Percentiles rank a stretch among this genome's conserved stretches.
phyloP scores from a whole-genome alignment of 345 rosid species.

The Clarkia xantiana region DNA sequence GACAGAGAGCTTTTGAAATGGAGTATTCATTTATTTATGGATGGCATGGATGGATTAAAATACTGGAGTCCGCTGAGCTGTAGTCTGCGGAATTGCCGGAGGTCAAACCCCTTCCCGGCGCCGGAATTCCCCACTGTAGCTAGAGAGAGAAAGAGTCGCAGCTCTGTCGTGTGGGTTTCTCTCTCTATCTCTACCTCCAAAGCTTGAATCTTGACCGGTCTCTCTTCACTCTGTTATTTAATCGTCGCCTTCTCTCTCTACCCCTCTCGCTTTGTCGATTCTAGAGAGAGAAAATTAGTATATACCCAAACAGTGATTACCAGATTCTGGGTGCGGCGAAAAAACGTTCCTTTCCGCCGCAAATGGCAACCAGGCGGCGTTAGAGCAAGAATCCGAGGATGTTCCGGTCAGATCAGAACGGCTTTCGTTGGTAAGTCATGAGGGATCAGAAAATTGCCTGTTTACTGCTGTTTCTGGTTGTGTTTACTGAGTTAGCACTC shows the following conservation, averaged over 20 bases:
- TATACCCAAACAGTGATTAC: no score
- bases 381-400: conserved; percentile 17
- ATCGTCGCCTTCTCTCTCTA: conserved; percentile 2
- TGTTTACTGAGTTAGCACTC: conserved; percentile 37
- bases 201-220: conserved; percentile 2
- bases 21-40: no score
- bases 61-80: conserved; percentile 14
- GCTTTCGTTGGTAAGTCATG: conserved; percentile 34
- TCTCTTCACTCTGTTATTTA: not conserved
- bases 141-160: no score
- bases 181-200: no score
- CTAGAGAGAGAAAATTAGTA: conserved; percentile 6
- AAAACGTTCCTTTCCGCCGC: no score
- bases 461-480: conserved; percentile 20
- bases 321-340: no score
- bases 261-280: conserved; percentile 18
- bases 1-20: not conserved
- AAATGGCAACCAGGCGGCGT: not conserved
- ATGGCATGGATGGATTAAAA: no score
- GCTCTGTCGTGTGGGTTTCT: conserved; percentile 1
- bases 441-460: conserved; percentile 24
- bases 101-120: conserved; percentile 18
- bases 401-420: conserved; percentile 12
- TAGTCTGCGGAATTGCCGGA: conserved; percentile 21
- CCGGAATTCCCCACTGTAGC: conserved; percentile 8